Evolutionary conservation across 1,139 yeast species (phyloP).

Genomic region (Saccharomycopsis crataegensis): DNA sequence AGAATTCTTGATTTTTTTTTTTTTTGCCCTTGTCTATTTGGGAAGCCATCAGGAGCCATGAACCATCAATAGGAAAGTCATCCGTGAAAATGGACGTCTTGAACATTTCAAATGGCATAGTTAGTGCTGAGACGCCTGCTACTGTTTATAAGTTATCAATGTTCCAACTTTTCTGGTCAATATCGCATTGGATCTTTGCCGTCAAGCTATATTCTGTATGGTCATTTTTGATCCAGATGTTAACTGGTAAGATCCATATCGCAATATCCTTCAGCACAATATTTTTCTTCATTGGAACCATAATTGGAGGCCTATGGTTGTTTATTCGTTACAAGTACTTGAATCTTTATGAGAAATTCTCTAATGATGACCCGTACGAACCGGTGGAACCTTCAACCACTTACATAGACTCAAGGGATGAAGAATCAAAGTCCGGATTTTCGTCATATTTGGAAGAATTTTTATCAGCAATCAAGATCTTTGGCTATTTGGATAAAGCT

Average conservation of each 20-base stretch:
- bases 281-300: not conserved
- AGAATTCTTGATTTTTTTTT: no score
- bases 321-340: slow-evolving; percentile 16
- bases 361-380: slow-evolving; percentile 10
- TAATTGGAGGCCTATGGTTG: slow-evolving; percentile 5
- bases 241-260: slow-evolving; percentile 16
- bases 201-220: not conserved
- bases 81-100: no score
- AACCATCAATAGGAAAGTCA: no score
- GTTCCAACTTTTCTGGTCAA: not conserved
- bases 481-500: slow-evolving; percentile 84
- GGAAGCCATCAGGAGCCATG: no score
- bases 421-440: slow-evolving; percentile 35
- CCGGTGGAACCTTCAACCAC: not conserved
- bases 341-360: slow-evolving; percentile 13
- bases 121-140: not conserved
- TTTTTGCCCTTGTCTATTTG: no score
- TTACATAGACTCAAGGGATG: slow-evolving; percentile 15
- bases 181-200: slow-evolving; percentile 1
- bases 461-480: slow-evolving; percentile 81
- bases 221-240: slow-evolving; percentile 3
- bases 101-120: no score
- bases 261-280: slow-evolving; percentile 15
- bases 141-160: not conserved
- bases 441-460: slow-evolving; percentile 78